Conservation (phyloP, 768 basidiomycete genomes). For the Royoungia palumana region DNA sequence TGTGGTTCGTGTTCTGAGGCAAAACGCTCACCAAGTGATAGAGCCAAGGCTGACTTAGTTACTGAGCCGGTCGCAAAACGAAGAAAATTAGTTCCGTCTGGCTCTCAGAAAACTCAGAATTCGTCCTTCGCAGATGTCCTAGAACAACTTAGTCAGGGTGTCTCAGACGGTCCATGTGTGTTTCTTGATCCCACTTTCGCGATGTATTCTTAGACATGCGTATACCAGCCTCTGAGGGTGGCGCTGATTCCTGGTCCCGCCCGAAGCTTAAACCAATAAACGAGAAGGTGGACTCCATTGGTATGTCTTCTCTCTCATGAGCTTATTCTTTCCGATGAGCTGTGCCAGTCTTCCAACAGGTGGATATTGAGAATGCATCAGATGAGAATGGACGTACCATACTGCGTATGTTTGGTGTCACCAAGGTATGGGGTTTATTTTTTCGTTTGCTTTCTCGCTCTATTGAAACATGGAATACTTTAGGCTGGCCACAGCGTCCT, state of each 20-base stretch:
- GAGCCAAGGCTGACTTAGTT: constrained; percentile 20
- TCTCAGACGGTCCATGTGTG: constrained; percentile 41
- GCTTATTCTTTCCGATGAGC: background rate
- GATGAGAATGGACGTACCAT: constrained; percentile 42
- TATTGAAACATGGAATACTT: background rate
- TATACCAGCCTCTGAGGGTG: constrained; percentile 65
- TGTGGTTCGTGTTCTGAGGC: background rate
- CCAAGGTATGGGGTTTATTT: constrained; percentile 59
- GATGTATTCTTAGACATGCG: background rate
- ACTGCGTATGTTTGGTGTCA: constrained; percentile 86
- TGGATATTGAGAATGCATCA: constrained; percentile 77
- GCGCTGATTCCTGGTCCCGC: constrained; percentile 71
- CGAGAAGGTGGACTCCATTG: constrained; percentile 59
- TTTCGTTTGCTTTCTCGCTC: background rate
- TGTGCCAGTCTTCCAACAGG: constrained; percentile 86
- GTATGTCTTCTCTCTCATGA: constrained; percentile 39
- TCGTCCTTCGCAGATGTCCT: constrained; percentile 62
- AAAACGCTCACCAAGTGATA: constrained; percentile 12
- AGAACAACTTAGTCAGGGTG: constrained; percentile 55
- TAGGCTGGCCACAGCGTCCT: constrained; percentile 89
- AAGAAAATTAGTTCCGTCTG: constrained; percentile 45
- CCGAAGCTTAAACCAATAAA: constrained; percentile 56
- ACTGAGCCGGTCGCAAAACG: constrained; percentile 50
- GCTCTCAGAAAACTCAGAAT: constrained; percentile 25
- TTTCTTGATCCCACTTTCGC: background rate